Evolutionary conservation across 2,329 filamentous ascomycete genomes (phyloP).

Genomic region (Polychaeton citri): DNA sequence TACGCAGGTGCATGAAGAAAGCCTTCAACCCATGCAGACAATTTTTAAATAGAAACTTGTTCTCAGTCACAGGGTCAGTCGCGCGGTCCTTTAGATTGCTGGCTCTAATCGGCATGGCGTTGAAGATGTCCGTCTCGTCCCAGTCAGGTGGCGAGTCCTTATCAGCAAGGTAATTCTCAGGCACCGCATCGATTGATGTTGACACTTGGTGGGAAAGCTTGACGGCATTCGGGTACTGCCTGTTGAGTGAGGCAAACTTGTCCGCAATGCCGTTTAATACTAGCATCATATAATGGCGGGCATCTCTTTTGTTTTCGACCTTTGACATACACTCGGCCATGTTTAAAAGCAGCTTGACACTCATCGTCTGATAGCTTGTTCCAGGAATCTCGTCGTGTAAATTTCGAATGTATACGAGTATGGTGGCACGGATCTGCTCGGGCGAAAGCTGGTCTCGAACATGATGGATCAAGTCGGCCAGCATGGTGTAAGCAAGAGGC

Average conservation of each 20-base stretch:
- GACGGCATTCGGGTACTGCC: constrained; percentile 86
- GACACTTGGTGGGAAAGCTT: constrained; percentile 72
- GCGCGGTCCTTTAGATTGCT: constrained; percentile 81
- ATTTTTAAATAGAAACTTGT: constrained; percentile 96
- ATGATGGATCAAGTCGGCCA: constrained; percentile 95
- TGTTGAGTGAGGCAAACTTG: constrained; percentile 97
- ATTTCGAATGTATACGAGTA: constrained; percentile 94
- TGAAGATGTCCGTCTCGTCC: constrained; percentile 98
- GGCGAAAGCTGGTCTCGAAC: constrained; percentile 78
- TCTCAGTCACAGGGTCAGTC: constrained; percentile 83
- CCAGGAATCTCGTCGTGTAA: constrained; percentile 71
- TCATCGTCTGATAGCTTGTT: constrained; percentile 99
- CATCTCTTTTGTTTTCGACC: constrained; percentile 83
- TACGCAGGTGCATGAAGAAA: constrained; percentile 86
- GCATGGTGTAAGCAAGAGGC: constrained; percentile 92
- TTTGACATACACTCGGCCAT: constrained; percentile 98
- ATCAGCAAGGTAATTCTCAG: constrained; percentile 75
- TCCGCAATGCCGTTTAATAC: constrained; percentile 96
- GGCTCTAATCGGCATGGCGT: constrained; percentile 89
- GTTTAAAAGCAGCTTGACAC: constrained; percentile 87
- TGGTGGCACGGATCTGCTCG: constrained; percentile 86
- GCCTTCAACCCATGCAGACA: constrained; percentile 92
- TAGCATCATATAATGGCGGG: constrained; percentile 89
- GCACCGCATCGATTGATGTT: constrained; percentile 40
- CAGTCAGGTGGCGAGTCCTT: constrained; percentile 73